A percentile compares a stretch with the other conserved stretches of the same genome.
Evolutionary conservation across 2,329 filamentous ascomycete genomes (phyloP).

Genomic region (Phyllachora maydis): DNA sequence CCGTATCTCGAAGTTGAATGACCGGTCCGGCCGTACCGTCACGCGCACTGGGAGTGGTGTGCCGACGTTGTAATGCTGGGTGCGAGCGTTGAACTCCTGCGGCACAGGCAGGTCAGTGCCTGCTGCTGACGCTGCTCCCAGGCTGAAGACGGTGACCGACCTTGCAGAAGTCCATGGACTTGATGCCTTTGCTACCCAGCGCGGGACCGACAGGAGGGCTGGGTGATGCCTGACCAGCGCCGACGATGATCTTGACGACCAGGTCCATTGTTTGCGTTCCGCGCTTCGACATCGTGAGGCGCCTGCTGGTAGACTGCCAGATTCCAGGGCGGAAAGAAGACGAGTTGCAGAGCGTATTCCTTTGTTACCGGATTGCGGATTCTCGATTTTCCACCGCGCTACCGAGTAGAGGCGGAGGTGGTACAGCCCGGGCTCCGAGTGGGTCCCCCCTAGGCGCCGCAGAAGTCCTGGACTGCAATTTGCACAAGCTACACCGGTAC

Average conservation of each 20-base stretch:
- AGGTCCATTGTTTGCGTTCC: slow-evolving; percentile 44
- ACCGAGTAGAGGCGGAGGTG: too few relatives aligned
- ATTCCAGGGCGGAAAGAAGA: too few relatives aligned
- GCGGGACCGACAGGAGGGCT: slow-evolving; percentile 93
- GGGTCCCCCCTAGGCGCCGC: too few relatives aligned
- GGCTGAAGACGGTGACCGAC: slow-evolving; percentile 24
- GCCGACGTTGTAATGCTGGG: slow-evolving; percentile 60
- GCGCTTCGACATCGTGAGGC: slow-evolving; percentile 34
- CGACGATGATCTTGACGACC: slow-evolving; percentile 94
- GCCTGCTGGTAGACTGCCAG: too few relatives aligned
- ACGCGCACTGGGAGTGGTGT: slow-evolving; percentile 83
- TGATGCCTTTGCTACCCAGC: slow-evolving; percentile 90
- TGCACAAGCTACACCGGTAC: too few relatives aligned
- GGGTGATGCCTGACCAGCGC: slow-evolving; percentile 83
- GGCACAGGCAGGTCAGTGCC: too few relatives aligned
- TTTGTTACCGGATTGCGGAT: too few relatives aligned
- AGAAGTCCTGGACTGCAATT: too few relatives aligned
- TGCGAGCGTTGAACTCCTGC: slow-evolving; percentile 93
- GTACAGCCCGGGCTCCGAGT: too few relatives aligned
- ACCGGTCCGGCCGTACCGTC: slow-evolving; percentile 78
- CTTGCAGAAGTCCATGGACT: slow-evolving; percentile 99
- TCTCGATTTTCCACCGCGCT: too few relatives aligned
- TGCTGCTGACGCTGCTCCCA: background rate
- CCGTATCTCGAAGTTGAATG: slow-evolving; percentile 81
- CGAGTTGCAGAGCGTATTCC: too few relatives aligned